These are phyloP conservation scores for Metroxylon sagu DNA, from an alignment of 176 grass and related monocot species.

Conservation along the genomic window DNA sequence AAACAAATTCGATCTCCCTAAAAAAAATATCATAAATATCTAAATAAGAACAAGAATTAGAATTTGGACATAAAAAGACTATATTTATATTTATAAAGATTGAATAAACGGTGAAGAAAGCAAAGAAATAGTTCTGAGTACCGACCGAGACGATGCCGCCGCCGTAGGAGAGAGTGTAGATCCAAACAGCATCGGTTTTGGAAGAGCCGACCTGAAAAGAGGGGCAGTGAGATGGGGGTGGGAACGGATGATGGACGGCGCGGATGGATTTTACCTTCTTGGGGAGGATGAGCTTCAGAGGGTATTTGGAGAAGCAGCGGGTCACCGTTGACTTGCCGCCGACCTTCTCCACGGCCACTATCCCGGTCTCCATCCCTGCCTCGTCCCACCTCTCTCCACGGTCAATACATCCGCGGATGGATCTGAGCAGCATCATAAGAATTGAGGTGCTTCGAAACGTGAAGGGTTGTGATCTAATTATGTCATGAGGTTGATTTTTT, in stretches of 20 bases:
- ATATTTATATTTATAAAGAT: too few species aligned
- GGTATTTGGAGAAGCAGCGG: conserved; percentile 76
- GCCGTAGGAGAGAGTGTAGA: conserved; percentile 82
- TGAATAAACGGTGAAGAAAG: too few species aligned
- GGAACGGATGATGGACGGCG: neutral
- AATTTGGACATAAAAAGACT: too few species aligned
- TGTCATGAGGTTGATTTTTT: too few species aligned
- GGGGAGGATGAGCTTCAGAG: conserved; percentile 83
- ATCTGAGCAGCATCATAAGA: too few species aligned
- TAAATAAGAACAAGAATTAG: too few species aligned
- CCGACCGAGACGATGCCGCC: conserved; percentile 87
- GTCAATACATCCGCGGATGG: too few species aligned
- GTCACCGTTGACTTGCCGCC: conserved; percentile 57
- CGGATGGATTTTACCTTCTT: conserved; percentile 33
- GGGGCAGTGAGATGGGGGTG: neutral
- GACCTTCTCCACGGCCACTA: conserved; percentile 67
- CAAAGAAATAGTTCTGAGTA: too few species aligned
- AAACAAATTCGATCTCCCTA: conserved; percentile 71
- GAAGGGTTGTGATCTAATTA: too few species aligned
- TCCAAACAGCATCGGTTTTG: conserved; percentile 48
- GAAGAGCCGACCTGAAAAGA: conserved; percentile 31
- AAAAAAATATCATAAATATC: neutral
- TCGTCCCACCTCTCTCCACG: neutral
- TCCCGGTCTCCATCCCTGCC: conserved; percentile 37
- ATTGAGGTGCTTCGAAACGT: too few species aligned